Evolutionary conservation across 208 protist genomes (phyloP).

Genomic region (Trypanosoma platydactyli): DNA sequence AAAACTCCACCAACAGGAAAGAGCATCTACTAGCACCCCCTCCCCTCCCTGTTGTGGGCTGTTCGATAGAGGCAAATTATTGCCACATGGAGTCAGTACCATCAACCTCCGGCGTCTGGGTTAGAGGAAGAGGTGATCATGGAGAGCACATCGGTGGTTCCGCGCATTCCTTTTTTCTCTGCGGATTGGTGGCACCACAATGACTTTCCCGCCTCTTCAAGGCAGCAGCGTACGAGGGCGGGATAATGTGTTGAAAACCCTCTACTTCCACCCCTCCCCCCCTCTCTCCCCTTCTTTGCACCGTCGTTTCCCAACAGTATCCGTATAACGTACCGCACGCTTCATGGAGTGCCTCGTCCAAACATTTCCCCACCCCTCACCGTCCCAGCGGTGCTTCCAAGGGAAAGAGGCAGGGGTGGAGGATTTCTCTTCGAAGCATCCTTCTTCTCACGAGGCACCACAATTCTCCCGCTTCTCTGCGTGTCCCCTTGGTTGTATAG

Average conservation of each 20-base stretch:
- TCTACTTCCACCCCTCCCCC: too few relatives aligned
- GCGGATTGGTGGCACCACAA: too few relatives aligned
- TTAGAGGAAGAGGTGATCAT: background rate
- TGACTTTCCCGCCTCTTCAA: too few relatives aligned
- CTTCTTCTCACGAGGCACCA: background rate
- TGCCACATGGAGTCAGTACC: background rate
- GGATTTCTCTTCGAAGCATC: background rate
- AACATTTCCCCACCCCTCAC: background rate
- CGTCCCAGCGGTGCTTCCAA: background rate
- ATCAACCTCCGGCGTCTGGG: background rate
- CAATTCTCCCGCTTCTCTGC: background rate
- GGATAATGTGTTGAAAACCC: too few relatives aligned
- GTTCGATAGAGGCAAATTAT: slow-evolving; percentile 39
- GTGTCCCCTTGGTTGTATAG: slow-evolving; percentile 1
- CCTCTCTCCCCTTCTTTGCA: too few relatives aligned
- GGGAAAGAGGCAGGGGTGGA: background rate
- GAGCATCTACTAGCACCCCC: slow-evolving; percentile 56
- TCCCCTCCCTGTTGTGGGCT: slow-evolving; percentile 62
- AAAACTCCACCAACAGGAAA: slow-evolving; percentile 68
- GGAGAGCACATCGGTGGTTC: too few relatives aligned
- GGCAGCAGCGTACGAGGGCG: too few relatives aligned
- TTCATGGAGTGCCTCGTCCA: background rate
- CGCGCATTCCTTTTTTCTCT: too few relatives aligned
- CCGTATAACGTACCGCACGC: background rate
- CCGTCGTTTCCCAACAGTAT: background rate